Evolutionary conservation across 495 filamentous ascomycete species (phyloP), one percentile per base, ranked within the genome.

Genomic region (Cladorrhinum samala): DNA sequence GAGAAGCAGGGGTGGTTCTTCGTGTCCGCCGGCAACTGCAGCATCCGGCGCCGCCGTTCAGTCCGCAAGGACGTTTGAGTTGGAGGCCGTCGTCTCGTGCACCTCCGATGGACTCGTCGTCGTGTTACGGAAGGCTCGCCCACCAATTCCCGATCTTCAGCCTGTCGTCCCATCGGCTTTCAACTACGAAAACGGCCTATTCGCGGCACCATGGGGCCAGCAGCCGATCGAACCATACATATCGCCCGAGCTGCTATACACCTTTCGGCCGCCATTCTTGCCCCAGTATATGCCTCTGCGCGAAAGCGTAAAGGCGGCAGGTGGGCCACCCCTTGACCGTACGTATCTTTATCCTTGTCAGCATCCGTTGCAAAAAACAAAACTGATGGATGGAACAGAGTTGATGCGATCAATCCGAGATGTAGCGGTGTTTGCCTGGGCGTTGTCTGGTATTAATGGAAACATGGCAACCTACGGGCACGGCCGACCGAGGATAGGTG

Each of bases 31-130:
- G 19, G 17, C 24, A 24, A 16, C 45, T 14, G 45, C 45, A 33
- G 17, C 20, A 9, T 33, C 45, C 9, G 38, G 60, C 59, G 20
- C 67, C 71, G 17, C 63, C 61, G 8, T 23, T 1, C 44, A 37
- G 23, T 39, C 46, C 9, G 39, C 50, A 7, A 51, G 41, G 5
- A 51, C 52, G 9, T 72, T 86, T 49, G 89, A 93, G 60, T 71
- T 95, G 36, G 89, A 95, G 68, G 89, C 89, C 11, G 89, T 95
- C 17, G 83, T 94, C 36, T 94, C 89, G 5, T 95, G 89, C 65
- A 91, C 89, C 2, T 94, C 90, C 1, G 90, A 94, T 65, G 89
- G 89, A 9, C 72, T 95, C 11, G 89, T 94, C 8, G 89, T 94
- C 16, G 84, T 92, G 24, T 74, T 95, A 9, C 85, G 89, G 38